A percentile compares a stretch with the other conserved stretches of the same genome.
phyloP scores from a whole-genome alignment of 176 grass and related monocot genomes.

The Oryza meyeriana region DNA sequence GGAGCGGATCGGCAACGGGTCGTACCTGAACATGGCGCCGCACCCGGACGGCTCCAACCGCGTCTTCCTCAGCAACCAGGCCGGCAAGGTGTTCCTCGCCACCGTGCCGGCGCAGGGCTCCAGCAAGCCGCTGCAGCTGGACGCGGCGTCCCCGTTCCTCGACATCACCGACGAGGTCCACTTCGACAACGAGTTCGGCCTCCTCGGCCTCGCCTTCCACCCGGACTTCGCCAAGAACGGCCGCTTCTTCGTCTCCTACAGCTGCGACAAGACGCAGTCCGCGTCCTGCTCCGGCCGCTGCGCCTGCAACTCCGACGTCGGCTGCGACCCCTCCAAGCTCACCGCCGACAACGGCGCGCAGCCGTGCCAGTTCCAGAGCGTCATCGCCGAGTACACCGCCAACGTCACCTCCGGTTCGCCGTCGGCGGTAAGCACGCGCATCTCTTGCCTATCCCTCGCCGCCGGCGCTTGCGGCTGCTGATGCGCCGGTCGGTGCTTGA shows the following conservation, averaged over 20 bases:
- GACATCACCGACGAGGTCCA: constrained; percentile 84
- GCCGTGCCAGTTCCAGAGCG: constrained; percentile 77
- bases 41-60: constrained; percentile 82
- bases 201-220: constrained; percentile 78
- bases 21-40: constrained; percentile 75
- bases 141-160: constrained; percentile 54
- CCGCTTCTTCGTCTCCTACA: constrained; percentile 92
- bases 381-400: constrained; percentile 81
- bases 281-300: constrained; percentile 70
- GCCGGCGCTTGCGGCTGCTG: background rate
- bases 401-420: constrained; percentile 61
- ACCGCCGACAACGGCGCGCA: constrained; percentile 42
- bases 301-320: constrained; percentile 82
- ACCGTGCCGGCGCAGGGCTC: constrained; percentile 55
- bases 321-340: constrained; percentile 77
- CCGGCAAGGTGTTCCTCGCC: constrained; percentile 74
- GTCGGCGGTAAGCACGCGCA: constrained; percentile 27
- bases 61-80: constrained; percentile 59
- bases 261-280: constrained; percentile 72
- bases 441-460: background rate
- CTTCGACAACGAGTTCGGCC: constrained; percentile 56
- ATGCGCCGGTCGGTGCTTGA: background rate
- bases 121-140: constrained; percentile 33
- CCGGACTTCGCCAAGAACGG: constrained; percentile 67
- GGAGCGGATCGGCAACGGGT: constrained; percentile 71